Evolutionary conservation across 2,329 filamentous ascomycete genomes (phyloP), one percentile per base, ranked within the genome.

Genomic region (Ophiostoma australiae): DNA sequence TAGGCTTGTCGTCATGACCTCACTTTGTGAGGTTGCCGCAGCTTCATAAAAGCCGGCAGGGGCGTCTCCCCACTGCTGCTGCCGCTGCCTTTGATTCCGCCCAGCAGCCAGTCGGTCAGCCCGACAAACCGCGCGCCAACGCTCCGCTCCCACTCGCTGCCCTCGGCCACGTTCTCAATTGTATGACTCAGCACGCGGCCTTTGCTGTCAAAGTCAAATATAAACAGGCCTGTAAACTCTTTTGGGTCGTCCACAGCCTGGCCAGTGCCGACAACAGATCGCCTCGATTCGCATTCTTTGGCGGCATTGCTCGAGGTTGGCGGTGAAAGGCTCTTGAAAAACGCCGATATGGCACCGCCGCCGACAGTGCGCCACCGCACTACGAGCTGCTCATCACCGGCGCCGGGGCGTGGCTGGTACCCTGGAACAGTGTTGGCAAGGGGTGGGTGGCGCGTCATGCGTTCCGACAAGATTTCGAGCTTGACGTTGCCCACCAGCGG

Each of bases 121-220:
- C 91, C 93, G 20, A 98, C 93, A 27, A 99, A 91, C 77, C 90
- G 92, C 31, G 92, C 90, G 35, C 91, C 88, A n/a, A 90, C 82
- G 20, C 88, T 93, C 73, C 87, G 88, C 76, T 97, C 94, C 88
- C 91, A 96, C 72, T 92, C 88, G 55, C 90, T 88, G 20, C 90
- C 89, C 76, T 95, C 90, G 76, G 97, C 91, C 1, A 92, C 91
- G 80, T 97, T 92, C 81, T 99, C 95, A 76, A 99, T 98, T 0
- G 92, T 97, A 79, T 98, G 95, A 75, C 88, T 93, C 67, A 91
- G 81, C 48, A 99, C 88, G 74, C 93, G 86, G 1, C 95, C 95
- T 76, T 97, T 87, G 67, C 88, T 85, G 77, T 98, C 95, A 78
- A 99, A 99, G 74, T 97, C 92, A 79, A 99, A 99, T 72, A 97